These are phyloP conservation scores for Pseudozyma tsukubaensis DNA, from an alignment of 1,284 basidiomycete genomes.

Conservation along the genomic window DNA sequence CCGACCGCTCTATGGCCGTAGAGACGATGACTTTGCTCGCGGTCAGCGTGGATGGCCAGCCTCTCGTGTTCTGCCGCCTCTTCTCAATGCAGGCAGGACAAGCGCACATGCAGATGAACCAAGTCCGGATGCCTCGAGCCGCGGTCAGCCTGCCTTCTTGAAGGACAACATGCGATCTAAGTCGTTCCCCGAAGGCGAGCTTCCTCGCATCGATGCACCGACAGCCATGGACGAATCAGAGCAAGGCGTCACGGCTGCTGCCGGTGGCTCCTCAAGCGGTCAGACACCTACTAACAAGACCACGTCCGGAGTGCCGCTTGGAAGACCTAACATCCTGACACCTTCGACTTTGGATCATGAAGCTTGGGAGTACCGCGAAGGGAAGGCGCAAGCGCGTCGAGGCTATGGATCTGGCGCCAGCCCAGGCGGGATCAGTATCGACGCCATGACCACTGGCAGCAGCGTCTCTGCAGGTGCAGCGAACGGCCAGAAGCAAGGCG, in stretches of 20 bases:
- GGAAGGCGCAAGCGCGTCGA: conserved; percentile 48
- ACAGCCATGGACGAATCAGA: conserved; percentile 25
- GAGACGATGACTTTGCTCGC: conserved; percentile 25
- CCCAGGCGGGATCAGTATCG: conserved; percentile 38
- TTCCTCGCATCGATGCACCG: conserved; percentile 29
- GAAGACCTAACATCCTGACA: conserved; percentile 34
- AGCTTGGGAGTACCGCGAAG: conserved; percentile 58
- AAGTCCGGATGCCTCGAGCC: conserved; percentile 7
- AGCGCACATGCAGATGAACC: neutral
- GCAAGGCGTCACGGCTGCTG: conserved; percentile 8
- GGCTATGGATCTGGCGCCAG: conserved; percentile 45
- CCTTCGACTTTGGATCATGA: conserved; percentile 52
- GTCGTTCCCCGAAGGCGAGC: conserved; percentile 44
- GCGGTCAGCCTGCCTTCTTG: conserved; percentile 33
- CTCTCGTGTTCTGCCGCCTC: conserved; percentile 36
- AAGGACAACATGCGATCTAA: conserved; percentile 40
- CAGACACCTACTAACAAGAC: conserved; percentile 15
- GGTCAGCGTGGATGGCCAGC: conserved; percentile 37
- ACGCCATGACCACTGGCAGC: conserved; percentile 39
- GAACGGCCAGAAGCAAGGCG: conserved; percentile 24
- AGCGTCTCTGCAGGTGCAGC: conserved; percentile 36
- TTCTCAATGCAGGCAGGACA: conserved; percentile 24
- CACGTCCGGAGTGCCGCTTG: conserved; percentile 19
- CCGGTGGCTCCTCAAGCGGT: conserved; percentile 13
- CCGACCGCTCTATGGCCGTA: conserved; percentile 36